Conservation (phyloP, 257 asterid species). For the Striga asiatica region DNA sequence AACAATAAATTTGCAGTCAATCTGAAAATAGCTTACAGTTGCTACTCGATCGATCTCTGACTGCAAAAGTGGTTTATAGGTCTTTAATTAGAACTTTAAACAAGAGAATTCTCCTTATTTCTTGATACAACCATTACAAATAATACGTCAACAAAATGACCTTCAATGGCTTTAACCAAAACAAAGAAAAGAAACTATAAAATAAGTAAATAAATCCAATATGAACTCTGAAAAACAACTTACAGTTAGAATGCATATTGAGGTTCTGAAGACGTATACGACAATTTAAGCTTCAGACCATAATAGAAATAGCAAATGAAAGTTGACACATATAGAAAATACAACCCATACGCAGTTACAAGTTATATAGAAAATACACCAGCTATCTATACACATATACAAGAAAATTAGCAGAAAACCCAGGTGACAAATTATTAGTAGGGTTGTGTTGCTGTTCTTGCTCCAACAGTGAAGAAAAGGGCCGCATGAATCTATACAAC, state of each 20-base stretch:
- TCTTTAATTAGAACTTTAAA: slow-evolving; percentile 81
- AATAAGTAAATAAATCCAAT: slow-evolving; percentile 5
- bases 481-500: slow-evolving; percentile 47
- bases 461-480: slow-evolving; percentile 54
- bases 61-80: slow-evolving; percentile 59
- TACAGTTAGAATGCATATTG: neutral
- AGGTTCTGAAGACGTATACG: too few species aligned
- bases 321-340: too few species aligned
- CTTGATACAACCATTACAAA: slow-evolving; percentile 37
- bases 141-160: slow-evolving; percentile 16
- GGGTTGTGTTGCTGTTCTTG: slow-evolving; percentile 63
- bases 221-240: neutral
- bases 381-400: slow-evolving; percentile 6
- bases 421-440: slow-evolving; percentile 40
- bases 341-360: slow-evolving; percentile 14
- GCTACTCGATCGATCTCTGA: slow-evolving; percentile 81
- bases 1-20: too few species aligned
- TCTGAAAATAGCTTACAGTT: slow-evolving; percentile 45
- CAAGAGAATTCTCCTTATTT: slow-evolving; percentile 74
- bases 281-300: too few species aligned
- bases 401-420: slow-evolving; percentile 61
- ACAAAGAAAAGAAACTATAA: neutral
- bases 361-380: slow-evolving; percentile 15
- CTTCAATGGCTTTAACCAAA: neutral
- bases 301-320: too few species aligned